Base-by-base conservation (phyloP, 306 rosid genomes). In the Inga leiocalycina region DNA sequence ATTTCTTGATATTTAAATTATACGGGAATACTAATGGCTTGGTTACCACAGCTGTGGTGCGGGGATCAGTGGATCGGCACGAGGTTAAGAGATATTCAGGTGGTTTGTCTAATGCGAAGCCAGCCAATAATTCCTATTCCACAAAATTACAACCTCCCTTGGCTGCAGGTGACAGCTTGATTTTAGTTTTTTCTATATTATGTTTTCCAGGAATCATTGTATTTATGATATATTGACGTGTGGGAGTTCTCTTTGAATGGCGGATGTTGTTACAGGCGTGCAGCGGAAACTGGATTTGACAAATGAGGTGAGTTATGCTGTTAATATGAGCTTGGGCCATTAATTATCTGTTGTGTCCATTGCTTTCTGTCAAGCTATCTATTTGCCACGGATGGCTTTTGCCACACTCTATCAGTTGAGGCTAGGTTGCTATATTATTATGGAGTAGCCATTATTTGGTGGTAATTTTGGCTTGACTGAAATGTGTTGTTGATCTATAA, bases 281-380 rank as follows among this genome's bases (percentile, higher is more conserved):
- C 99, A 94, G 61, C 97, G 98, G 81, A 97, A 94, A 83, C 92
- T 94, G 88, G 97, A 97, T 80, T 73, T 89, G 95, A 87, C 78
- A 44, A 88, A 90, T 86, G 93, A 88, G 95, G 99, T 92, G 51
- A 86, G 88, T 39, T 74, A 17, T 76, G 52, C 32, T 34, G 32
- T 24, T 22, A 67, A 3, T 37, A 39, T 64, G 74, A 72, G 41
- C 51, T 24, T 72, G 41, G 37, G 8, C 41, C 27, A 44, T 43
- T 12, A 22, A 71, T 71, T 45, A 39, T 71, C 5, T 44, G 76
- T 22, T 12, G 35, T 41, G 10, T 24, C 35, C 17, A 16, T 71
- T 69, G 57, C 12, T 44, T 59, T 30, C n/a, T 15, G 10, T 72
- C 80, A 20, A 66, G 65, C 77, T 7, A 56, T 51, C 3, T 17